Evolutionary conservation across 2,329 filamentous ascomycete genomes (phyloP), one percentile per base, ranked within the genome.

Genomic region (Calonectria hawksworthii): DNA sequence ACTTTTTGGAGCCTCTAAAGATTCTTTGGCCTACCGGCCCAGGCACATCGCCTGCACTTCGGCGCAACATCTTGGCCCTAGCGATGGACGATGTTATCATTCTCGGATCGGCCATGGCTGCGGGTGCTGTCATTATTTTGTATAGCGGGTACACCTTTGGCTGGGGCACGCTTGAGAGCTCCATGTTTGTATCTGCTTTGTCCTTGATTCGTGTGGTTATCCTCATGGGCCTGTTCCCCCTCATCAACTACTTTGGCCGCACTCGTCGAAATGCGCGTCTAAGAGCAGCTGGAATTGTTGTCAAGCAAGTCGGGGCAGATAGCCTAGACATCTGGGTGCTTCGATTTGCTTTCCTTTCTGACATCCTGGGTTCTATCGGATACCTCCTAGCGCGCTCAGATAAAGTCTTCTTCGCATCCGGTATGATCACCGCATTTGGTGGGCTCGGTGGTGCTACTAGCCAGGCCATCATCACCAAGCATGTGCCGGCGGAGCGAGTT

Each of bases 381-480:
- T 99, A 96, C 82, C 88, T 93, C 0, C 84, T 96, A 59, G 90
- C 92, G 0, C 89, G 90, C 1, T 90, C 88, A 1, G 90, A 92
- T 4, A 85, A 87, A 0, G 77, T 94, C 0, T 97, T 98, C 84
- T 90, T 95, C 4, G 76, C 92, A 0, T 94, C 93, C 23, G 96
- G 95, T 63, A 88, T 95, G 56, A 80, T 96, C 23, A 93, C 95
- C 1, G 90, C 95, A 0, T 86, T 98, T 50, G 96, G 96, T 30
- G 96, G 96, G 1, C 93, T 99, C 59, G 96, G 94, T 0, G 94
- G 93, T 44, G 96, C 97, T 1, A 97, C 95, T 0, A 89, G 98
- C 65, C 95, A 98, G 82, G 93, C 94, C 1, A 91, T 94, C 0
- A 87, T 98, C 66, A 98, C 96, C 26, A 99, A 98, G 83, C 97